Percentiles rank a stretch among this genome's conserved stretches.
Evolutionary conservation across 2,329 filamentous ascomycete species (phyloP).

Genomic region (Colletotrichum tabaci): DNA sequence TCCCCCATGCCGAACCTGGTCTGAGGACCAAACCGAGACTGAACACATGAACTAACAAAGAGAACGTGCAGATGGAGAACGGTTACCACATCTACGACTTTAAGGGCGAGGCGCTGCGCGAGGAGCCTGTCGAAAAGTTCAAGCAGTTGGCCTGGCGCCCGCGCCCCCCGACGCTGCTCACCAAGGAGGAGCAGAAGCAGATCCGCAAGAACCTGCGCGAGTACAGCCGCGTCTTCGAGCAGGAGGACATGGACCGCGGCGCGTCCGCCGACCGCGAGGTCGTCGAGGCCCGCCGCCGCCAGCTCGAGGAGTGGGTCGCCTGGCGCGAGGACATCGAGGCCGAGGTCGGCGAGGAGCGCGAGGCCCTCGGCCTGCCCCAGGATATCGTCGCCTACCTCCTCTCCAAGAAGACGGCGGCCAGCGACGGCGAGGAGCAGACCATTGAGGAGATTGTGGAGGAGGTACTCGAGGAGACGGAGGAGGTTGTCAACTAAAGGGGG

Average conservation of each 20-base stretch:
- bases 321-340: slow-evolving; percentile 84
- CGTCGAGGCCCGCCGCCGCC: slow-evolving; percentile 85
- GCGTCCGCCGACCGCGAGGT: slow-evolving; percentile 95
- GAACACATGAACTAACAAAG: too few species aligned
- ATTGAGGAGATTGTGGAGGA: slow-evolving; percentile 94
- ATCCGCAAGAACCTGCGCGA: slow-evolving; percentile 99
- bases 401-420: slow-evolving; percentile 66
- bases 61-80: slow-evolving; percentile 87
- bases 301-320: slow-evolving; percentile 89
- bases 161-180: slow-evolving; percentile 89
- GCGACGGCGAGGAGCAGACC: slow-evolving; percentile 79
- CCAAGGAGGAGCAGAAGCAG: slow-evolving; percentile 96
- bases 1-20: neutral
- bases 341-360: slow-evolving; percentile 80
- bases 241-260: slow-evolving; percentile 93
- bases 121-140: slow-evolving; percentile 96
- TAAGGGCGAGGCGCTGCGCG: slow-evolving; percentile 88
- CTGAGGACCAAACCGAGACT: too few species aligned
- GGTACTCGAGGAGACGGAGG: slow-evolving; percentile 88
- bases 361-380: slow-evolving; percentile 75
- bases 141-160: slow-evolving; percentile 98
- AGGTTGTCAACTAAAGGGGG: slow-evolving; percentile 64
- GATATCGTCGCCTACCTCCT: slow-evolving; percentile 75
- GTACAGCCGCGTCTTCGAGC: slow-evolving; percentile 95
- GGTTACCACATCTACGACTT: slow-evolving; percentile 99